Base-by-base conservation (phyloP, 306 rosid species). In the Acmispon strigosus region DNA sequence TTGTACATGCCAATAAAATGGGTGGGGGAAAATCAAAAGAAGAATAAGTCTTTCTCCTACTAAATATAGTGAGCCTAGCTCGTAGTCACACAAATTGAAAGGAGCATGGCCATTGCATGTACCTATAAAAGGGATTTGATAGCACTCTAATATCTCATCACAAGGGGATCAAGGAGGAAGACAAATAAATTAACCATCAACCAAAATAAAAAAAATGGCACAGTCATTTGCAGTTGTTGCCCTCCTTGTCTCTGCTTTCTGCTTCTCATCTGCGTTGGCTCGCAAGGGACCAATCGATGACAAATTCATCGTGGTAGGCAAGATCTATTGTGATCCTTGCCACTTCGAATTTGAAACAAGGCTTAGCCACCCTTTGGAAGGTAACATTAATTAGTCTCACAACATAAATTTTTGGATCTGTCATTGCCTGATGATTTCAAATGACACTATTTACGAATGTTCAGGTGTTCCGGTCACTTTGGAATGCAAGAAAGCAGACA, bases 271-370 rank as follows among this genome's bases (percentile, higher is more conserved):
- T 22, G 55, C 11, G n/a, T 59, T 70, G 3, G 64, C 60, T 24
- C 73, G 70, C 4, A 15, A 15, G 0, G 8, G 47, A 9, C 63
- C 73, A 2, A 4, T 0, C 2, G 17, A 0, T 4, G 75, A 65
- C 0, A 5, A 17, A 0, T 67, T 85, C 53, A 2, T 2, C 7
- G 81, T 86, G 27, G 69, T 78, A 47, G 90, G 90, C 69, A 83
- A 64, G 16, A 50, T 86, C 6, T 86, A 83, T 0, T 86, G 90
- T 17, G 90, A 86, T 44, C 87, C 90, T 78, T 86, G 90, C 66
- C 81, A 62, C 3, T 75, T 86, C 11, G 65, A 65, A 61, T 83
- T 86, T 49, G 72, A 71, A 17, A 62, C 90, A 4, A 80, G 83
- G 5, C 80, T 86, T 12, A 83, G 87, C 66, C 8, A 11, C 0